These are phyloP conservation scores for Thelonectria blattea DNA, from an alignment of 2,329 filamentous ascomycete species.

Conservation along the genomic window DNA sequence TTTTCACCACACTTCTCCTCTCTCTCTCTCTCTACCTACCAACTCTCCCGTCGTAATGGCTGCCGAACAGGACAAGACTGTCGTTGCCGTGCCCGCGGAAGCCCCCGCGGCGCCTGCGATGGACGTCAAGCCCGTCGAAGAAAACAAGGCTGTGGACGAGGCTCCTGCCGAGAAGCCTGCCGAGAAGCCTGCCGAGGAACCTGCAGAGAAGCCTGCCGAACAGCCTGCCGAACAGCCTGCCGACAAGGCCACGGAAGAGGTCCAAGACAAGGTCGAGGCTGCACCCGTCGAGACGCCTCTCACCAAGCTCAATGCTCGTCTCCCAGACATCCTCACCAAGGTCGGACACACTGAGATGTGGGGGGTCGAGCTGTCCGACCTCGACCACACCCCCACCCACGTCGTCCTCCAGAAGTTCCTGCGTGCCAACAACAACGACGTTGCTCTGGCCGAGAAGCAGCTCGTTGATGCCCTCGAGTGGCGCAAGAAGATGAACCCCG, in stretches of 20 bases:
- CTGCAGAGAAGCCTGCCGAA: neutral
- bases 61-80: slow-evolving; percentile 37
- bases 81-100: slow-evolving; percentile 19
- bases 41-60: slow-evolving; percentile 36
- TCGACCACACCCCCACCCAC: slow-evolving; percentile 72
- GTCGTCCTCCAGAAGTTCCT: slow-evolving; percentile 93
- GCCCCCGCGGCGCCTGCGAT: slow-evolving; percentile 16
- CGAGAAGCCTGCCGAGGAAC: slow-evolving; percentile 5
- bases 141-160: slow-evolving; percentile 21
- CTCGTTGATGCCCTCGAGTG: slow-evolving; percentile 80
- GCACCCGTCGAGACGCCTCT: slow-evolving; percentile 49
- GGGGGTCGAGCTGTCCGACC: slow-evolving; percentile 71
- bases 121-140: slow-evolving; percentile 18
- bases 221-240: slow-evolving; percentile 3
- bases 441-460: slow-evolving; percentile 77
- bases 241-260: neutral
- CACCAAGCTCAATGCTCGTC: slow-evolving; percentile 60
- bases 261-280: neutral
- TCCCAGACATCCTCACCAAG: slow-evolving; percentile 63
- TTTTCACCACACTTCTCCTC: neutral
- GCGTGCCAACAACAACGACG: slow-evolving; percentile 82
- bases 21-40: neutral
- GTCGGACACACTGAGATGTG: slow-evolving; percentile 80
- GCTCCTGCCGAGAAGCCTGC: slow-evolving; percentile 23
- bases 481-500: slow-evolving; percentile 78